These are phyloP conservation scores for Agrocybe pediades DNA, from an alignment of 768 basidiomycete genomes.

Conservation along the genomic window DNA sequence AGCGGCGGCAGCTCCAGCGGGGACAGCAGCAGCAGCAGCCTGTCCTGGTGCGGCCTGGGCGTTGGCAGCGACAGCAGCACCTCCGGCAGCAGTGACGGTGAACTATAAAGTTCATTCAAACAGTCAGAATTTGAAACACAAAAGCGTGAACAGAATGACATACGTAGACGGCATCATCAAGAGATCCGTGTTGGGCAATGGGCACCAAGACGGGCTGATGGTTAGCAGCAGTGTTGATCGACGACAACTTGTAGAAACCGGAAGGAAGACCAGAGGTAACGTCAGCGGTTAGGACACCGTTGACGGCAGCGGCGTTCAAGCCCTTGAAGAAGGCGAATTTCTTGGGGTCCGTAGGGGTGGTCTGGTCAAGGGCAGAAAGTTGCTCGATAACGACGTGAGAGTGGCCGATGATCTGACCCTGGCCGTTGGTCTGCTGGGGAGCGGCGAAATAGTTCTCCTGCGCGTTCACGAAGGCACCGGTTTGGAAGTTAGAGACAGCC, in stretches of 20 bases:
- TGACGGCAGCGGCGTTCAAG: conserved; percentile 44
- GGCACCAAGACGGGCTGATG: conserved; percentile 62
- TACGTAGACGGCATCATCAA: conserved; percentile 62
- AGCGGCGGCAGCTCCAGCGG: conserved; percentile 7
- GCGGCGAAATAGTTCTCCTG: conserved; percentile 55
- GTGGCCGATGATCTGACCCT: conserved; percentile 57
- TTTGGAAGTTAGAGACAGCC: conserved; percentile 44
- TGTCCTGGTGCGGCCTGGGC: background rate
- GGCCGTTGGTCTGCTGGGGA: conserved; percentile 52
- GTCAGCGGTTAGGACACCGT: conserved; percentile 51
- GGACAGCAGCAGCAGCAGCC: conserved; percentile 7
- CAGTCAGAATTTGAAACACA: conserved; percentile 1
- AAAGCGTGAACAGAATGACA: conserved; percentile 19
- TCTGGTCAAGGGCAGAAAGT: conserved; percentile 45
- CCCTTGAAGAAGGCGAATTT: conserved; percentile 63
- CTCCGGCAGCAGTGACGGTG: conserved; percentile 17
- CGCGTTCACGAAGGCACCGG: conserved; percentile 59
- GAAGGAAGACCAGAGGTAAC: conserved; percentile 58
- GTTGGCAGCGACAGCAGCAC: conserved; percentile 15
- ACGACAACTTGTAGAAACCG: conserved; percentile 60
- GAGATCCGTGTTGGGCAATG: conserved; percentile 58
- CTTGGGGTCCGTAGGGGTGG: conserved; percentile 47
- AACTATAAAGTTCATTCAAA: conserved; percentile 5
- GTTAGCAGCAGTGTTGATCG: conserved; percentile 60
- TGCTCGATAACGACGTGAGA: conserved; percentile 61